Base-by-base conservation (phyloP, 768 basidiomycete species). In the Mycena epipterygia region DNA sequence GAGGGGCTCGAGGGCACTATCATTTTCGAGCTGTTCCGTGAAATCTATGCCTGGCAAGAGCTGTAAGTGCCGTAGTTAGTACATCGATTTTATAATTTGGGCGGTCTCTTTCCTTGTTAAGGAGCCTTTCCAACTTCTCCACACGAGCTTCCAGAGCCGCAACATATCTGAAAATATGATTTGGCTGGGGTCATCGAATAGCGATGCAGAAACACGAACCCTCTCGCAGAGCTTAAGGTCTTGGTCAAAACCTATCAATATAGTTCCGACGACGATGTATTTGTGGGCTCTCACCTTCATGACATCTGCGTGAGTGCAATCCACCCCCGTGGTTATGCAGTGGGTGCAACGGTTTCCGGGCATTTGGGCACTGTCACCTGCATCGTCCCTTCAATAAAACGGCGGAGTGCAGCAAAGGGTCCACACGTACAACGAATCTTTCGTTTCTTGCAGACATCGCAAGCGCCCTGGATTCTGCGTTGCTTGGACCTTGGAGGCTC, bases 371-470 rank as follows among this genome's bases (percentile, higher is more conserved):
- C 92, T 92, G 78, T 94, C 91, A 70, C 91, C 90, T 90, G 70
- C 62, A 67, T 73, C 3, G 57, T n/a, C n/a, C n/a, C n/a, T 62
- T 57, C 13, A 16, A 19, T 33, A 29, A 19, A 30, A 17, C 2
- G 41, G 6, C 19, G 49, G n/a, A 51, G 19, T 19, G 46, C 35
- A n/a, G 19, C 55, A 39, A 60, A 39, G 35, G 25, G 59, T 49
- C n/a, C 30, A 17, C 42, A 75, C 79, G 77, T 81, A 83, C 85
- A 87, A 58, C 85, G 84, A 74, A 88, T 88, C 79, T 95, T 95
- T 85, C 93, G 92, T 64, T 87, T 83, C 75, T 91, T 87, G 80
- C 93, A 94, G 14, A 88, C 81, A 76, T 93, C 92, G 79, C 92
- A 93, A 33, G 51, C 37, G 6, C 56, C 85, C 75, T 89, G 89